Evolutionary conservation across 2,329 filamentous ascomycete species (phyloP).

Genomic region (Erysiphe neolycopersici): DNA sequence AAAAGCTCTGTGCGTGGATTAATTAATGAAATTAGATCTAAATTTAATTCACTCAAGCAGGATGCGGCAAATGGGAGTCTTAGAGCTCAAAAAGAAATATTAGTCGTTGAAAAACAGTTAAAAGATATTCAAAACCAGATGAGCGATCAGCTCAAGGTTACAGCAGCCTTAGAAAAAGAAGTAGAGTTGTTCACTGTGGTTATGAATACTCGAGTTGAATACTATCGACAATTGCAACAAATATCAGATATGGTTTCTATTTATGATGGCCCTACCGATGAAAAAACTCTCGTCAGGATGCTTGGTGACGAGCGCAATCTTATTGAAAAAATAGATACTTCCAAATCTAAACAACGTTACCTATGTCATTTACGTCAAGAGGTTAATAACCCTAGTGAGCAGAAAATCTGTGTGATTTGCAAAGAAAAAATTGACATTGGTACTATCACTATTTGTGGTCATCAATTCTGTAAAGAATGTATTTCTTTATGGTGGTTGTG

Average conservation of each 20-base stretch:
- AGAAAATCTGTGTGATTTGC: constrained; percentile 66
- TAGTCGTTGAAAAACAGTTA: constrained; percentile 36
- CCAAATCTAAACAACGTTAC: constrained; percentile 54
- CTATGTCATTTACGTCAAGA: constrained; percentile 17
- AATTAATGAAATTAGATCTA: constrained; percentile 39
- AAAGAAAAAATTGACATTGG: constrained; percentile 51
- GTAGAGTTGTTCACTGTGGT: constrained; percentile 46
- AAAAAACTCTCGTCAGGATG: constrained; percentile 15
- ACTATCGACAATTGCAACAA: constrained; percentile 68
- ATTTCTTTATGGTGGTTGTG: constrained; percentile 48
- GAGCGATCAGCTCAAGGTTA: constrained; percentile 23
- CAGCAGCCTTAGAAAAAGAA: constrained; percentile 32
- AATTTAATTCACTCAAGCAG: constrained; percentile 31
- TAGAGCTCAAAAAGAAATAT: constrained; percentile 33
- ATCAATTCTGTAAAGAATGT: constrained; percentile 79
- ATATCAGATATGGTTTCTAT: constrained; percentile 72
- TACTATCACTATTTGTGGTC: constrained; percentile 64
- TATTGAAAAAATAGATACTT: constrained; percentile 29
- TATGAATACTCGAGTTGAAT: constrained; percentile 71
- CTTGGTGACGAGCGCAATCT: constrained; percentile 31
- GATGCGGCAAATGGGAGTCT: constrained; percentile 25
- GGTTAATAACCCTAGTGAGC: constrained; percentile 28
- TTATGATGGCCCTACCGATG: constrained; percentile 27
- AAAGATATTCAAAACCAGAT: constrained; percentile 28
- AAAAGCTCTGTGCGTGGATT: constrained; percentile 41